phyloP scores from a whole-genome alignment of 2,329 filamentous ascomycete species.

The Leptographium flavum region DNA sequence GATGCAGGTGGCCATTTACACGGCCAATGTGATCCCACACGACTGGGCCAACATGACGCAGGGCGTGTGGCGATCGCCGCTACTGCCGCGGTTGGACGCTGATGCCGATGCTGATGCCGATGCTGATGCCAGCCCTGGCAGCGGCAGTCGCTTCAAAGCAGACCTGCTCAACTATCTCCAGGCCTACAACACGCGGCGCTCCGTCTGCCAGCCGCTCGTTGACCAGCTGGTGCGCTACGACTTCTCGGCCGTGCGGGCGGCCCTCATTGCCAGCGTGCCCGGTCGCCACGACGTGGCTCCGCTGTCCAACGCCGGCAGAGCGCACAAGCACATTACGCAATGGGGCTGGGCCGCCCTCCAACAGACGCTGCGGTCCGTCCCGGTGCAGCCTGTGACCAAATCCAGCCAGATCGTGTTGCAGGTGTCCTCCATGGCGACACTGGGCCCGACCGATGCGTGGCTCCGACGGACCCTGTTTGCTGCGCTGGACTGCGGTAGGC shows the following conservation, averaged over 20 bases:
- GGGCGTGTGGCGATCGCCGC: conserved; percentile 64
- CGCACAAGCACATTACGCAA: conserved; percentile 23
- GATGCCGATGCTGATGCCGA: conserved; percentile 13
- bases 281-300: conserved; percentile 34
- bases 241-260: conserved; percentile 54
- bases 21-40: conserved; percentile 77
- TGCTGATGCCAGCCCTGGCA: conserved; percentile 26
- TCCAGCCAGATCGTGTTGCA: conserved; percentile 42
- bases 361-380: conserved; percentile 41
- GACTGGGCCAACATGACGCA: conserved; percentile 88
- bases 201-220: conserved; percentile 39
- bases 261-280: conserved; percentile 67
- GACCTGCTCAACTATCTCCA: conserved; percentile 61
- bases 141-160: conserved; percentile 56
- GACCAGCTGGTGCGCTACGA: conserved; percentile 47
- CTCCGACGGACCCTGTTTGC: conserved; percentile 49
- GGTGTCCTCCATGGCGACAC: conserved; percentile 69
- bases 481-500: conserved; percentile 23
- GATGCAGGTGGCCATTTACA: conserved; percentile 72
- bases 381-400: conserved; percentile 21
- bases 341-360: conserved; percentile 67
- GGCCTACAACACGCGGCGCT: conserved; percentile 48
- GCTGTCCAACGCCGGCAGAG: conserved; percentile 17
- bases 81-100: conserved; percentile 34
- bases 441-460: conserved; percentile 60